Conservation (phyloP, 1,139 yeast genomes). For the Torulaspora pretoriensis region DNA sequence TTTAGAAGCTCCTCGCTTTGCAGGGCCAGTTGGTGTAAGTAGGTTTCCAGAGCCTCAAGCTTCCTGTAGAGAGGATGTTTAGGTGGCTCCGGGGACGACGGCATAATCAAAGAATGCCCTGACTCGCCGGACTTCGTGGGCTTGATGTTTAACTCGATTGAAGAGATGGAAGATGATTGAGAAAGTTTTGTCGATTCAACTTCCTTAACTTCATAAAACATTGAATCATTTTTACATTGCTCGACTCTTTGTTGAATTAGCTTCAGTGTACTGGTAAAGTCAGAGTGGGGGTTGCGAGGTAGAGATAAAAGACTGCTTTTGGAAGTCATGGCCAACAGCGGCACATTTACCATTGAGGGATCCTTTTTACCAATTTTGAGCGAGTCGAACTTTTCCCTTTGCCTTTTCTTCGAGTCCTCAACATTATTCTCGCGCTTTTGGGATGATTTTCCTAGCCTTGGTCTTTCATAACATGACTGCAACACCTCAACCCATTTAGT, state of each 20-base stretch:
- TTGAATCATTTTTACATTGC: slow-evolving; percentile 27
- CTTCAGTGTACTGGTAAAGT: slow-evolving; percentile 19
- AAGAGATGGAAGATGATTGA: slow-evolving; percentile 15
- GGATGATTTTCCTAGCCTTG: slow-evolving; percentile 7
- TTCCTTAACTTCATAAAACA: slow-evolving; percentile 14
- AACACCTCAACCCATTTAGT: slow-evolving; percentile 80
- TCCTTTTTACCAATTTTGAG: slow-evolving; percentile 1
- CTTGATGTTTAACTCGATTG: slow-evolving; percentile 5
- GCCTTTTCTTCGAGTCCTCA: not conserved
- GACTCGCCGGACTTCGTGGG: slow-evolving; percentile 20
- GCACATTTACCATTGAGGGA: slow-evolving; percentile 5
- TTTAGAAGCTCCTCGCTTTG: slow-evolving; percentile 21
- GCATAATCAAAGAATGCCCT: slow-evolving; percentile 7
- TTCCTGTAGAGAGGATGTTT: slow-evolving; percentile 27
- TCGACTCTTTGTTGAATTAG: slow-evolving; percentile 27
- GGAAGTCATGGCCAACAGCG: not conserved
- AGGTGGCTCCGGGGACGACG: slow-evolving; percentile 1
- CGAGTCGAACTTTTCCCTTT: not conserved
- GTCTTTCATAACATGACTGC: slow-evolving; percentile 30
- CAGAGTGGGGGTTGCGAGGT: slow-evolving; percentile 21
- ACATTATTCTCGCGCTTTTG: slow-evolving; percentile 3
- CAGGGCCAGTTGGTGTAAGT: slow-evolving; percentile 23
- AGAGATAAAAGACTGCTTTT: slow-evolving; percentile 14
- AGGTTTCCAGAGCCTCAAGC: slow-evolving; percentile 25
- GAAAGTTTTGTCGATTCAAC: slow-evolving; percentile 1